These are phyloP conservation scores for Capsicum baccatum DNA, from an alignment of 257 asterid genomes.

Conservation along the genomic window DNA sequence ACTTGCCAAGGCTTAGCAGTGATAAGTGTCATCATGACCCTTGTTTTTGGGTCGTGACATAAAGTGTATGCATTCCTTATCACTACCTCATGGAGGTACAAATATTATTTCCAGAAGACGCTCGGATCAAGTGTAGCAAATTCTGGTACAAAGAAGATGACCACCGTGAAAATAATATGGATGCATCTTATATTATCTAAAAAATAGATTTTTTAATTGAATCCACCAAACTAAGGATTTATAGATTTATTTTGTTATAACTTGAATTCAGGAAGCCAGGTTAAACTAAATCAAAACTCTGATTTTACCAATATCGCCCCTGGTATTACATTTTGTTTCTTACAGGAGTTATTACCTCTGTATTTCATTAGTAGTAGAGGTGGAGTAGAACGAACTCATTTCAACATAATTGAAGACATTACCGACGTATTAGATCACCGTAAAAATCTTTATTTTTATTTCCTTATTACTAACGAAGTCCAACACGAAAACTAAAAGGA, in stretches of 20 bases:
- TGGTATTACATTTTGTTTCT: no score
- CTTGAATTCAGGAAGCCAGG: not conserved
- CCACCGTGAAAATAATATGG: no score
- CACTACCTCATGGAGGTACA: no score
- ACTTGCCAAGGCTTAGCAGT: no score
- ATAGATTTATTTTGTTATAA: not conserved
- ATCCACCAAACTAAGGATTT: not conserved
- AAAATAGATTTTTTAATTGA: not conserved
- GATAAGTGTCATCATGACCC: no score
- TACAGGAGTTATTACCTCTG: not conserved
- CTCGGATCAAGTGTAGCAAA: no score
- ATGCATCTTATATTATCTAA: not conserved
- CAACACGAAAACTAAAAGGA: not conserved
- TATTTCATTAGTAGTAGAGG: not conserved
- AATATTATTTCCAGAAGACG: no score
- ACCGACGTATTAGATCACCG: not conserved
- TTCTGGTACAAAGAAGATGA: no score
- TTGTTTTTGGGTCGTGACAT: no score
- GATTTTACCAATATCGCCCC: no score
- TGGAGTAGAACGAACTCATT: not conserved
- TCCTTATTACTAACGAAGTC: not conserved
- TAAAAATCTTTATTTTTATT: not conserved
- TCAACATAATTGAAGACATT: not conserved
- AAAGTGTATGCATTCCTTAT: no score
- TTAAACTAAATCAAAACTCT: not conserved